Base-by-base conservation (phyloP, 2,329 filamentous ascomycete genomes). In the Ascochyta pisi region DNA sequence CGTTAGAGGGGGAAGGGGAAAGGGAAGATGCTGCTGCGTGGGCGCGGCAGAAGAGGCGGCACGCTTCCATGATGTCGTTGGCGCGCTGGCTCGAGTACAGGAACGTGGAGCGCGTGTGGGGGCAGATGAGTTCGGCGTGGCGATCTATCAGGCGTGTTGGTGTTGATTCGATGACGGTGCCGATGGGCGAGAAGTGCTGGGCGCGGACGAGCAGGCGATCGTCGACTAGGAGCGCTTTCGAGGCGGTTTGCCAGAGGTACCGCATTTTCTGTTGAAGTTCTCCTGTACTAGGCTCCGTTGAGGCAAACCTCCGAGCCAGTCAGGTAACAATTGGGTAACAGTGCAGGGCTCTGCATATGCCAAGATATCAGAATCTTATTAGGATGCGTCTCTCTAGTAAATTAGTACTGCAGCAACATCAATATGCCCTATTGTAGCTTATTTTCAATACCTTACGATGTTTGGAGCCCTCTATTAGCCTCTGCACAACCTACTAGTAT, bases 11-110 rank as follows among this genome's bases (percentile, higher is more conserved):
- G 27, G 41, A 34, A 26, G 26, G 26, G 26, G 27, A 4, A 29
- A 29, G 27, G 29, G 29, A 45, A 45, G 42, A 45, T 26, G 42
- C 42, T 35, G 42, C 33, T 46, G 43, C 43, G 33, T 46, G 33
- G 22, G 31, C 43, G 43, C 43, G 31, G 31, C 43, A 46, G 43
- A 46, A 46, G 42, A 45, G 42, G 42, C 42, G 42, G 42, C 42
- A 45, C 42, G 42, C 42, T 45, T 45, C 42, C 29, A 45, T 35
- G 29, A 45, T 35, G 19, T 35, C 42, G 29, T 45, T 45, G 29
- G 42, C 42, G 42, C 42, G 42, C 42, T 45, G 42, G 42, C 19
- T 45, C 42, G 42, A 26, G 42, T 45, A 45, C 42, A 45, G 29
- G 19, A 45, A 45, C 22, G 29, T 45, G 42, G 42, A 45, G 42